Evolutionary conservation across 768 basidiomycete species (phyloP).

Genomic region (Russula foetens): DNA sequence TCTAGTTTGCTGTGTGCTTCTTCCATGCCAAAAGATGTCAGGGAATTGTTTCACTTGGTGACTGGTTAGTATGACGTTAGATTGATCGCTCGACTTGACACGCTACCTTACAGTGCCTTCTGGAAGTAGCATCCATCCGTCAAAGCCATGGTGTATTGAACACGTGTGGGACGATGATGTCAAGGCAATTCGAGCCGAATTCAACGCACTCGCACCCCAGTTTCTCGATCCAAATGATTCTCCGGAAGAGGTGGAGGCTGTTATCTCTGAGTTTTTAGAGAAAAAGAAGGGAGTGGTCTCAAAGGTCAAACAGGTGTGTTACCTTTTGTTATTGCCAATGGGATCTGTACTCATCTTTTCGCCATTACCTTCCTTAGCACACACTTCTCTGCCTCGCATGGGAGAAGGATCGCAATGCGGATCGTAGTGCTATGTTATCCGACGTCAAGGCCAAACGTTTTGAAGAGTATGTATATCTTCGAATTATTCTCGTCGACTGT

Average conservation of each 20-base stretch:
- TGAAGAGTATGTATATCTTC: conserved; percentile 3
- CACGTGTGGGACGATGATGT: conserved; percentile 6
- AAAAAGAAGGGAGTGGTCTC: background rate
- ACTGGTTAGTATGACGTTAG: background rate
- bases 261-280: background rate
- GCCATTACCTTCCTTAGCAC: background rate
- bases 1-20: conserved; percentile 1
- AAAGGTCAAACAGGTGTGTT: background rate
- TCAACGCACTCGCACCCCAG: background rate
- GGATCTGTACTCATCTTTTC: background rate
- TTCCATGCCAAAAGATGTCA: background rate
- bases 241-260: background rate
- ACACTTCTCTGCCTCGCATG: background rate
- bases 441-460: conserved; percentile 8
- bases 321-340: background rate
- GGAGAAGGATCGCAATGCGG: conserved; percentile 4
- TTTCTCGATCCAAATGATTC: background rate
- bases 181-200: background rate
- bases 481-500: background rate
- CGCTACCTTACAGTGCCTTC: background rate
- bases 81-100: background rate
- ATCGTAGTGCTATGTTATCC: conserved; percentile 6
- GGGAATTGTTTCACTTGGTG: background rate
- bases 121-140: background rate
- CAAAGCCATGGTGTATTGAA: conserved; percentile 1